Evolutionary conservation across 108 stramenopile genomes (phyloP).

Genomic region (Fragilariopsis cylindrus): DNA sequence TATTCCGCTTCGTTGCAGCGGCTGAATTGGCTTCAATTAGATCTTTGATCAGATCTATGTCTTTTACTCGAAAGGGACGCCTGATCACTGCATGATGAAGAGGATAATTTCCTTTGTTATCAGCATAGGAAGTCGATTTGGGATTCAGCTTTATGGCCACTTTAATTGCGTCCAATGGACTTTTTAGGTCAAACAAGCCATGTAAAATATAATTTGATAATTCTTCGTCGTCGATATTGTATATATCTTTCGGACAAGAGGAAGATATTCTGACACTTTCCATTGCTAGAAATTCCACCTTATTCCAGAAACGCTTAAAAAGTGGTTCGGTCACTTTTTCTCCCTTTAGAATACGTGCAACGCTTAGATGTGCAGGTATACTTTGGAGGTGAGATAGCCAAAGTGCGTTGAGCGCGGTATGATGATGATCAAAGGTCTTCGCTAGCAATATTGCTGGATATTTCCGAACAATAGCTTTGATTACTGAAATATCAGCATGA

Average conservation of each 20-base stretch:
- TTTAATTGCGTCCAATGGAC: slow-evolving; percentile 30
- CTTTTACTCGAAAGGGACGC: slow-evolving; percentile 46
- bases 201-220: slow-evolving; percentile 26
- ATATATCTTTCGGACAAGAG: slow-evolving; percentile 5
- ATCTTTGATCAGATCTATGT: slow-evolving; percentile 27
- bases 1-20: slow-evolving; percentile 33
- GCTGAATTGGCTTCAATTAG: slow-evolving; percentile 32
- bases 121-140: slow-evolving; percentile 25
- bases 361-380: slow-evolving; percentile 33
- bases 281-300: slow-evolving; percentile 33
- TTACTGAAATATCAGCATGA: slow-evolving; percentile 34
- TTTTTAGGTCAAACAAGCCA: slow-evolving; percentile 30
- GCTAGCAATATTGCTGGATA: slow-evolving; percentile 25
- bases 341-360: slow-evolving; percentile 36
- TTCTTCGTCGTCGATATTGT: background rate
- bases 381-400: slow-evolving; percentile 45
- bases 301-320: slow-evolving; percentile 48
- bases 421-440: slow-evolving; percentile 31
- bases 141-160: slow-evolving; percentile 36
- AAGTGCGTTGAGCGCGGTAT: slow-evolving; percentile 36
- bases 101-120: slow-evolving; percentile 40
- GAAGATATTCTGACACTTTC: slow-evolving; percentile 16
- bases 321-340: slow-evolving; percentile 16
- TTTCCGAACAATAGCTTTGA: slow-evolving; percentile 28
- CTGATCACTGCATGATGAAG: slow-evolving; percentile 28